phyloP scores from a whole-genome alignment of 106 monocot species.

The Dendrobium officinale region DNA sequence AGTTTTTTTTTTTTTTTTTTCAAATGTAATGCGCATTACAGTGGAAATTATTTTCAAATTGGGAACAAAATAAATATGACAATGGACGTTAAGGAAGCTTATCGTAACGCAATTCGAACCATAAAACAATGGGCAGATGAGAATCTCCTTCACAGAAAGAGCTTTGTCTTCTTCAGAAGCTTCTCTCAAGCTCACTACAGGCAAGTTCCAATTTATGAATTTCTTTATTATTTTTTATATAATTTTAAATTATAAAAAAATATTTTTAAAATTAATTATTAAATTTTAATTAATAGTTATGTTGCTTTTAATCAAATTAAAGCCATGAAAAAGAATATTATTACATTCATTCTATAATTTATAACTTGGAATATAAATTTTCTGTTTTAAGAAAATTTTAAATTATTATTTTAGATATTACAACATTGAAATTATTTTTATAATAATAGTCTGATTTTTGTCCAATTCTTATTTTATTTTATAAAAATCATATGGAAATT shows the following conservation, averaged over 20 bases:
- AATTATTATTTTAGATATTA: no score
- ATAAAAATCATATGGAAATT: no score
- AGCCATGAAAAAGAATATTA: no score
- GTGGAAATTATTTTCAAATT: slow-evolving; percentile 69
- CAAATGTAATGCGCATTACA: neutral
- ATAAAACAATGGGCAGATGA: slow-evolving; percentile 37
- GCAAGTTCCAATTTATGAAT: slow-evolving; percentile 10
- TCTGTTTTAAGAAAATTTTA: no score
- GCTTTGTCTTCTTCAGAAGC: slow-evolving; percentile 57
- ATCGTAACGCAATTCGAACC: slow-evolving; percentile 33
- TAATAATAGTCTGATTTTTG: no score
- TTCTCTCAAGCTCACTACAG: slow-evolving; percentile 68
- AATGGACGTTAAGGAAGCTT: slow-evolving; percentile 67
- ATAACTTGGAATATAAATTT: no score
- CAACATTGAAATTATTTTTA: no score
- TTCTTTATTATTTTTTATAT: neutral
- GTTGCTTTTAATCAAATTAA: no score
- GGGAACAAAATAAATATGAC: slow-evolving; percentile 39
- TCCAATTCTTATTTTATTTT: no score
- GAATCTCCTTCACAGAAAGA: slow-evolving; percentile 25
- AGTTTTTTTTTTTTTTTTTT: neutral
- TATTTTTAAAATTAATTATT: no score
- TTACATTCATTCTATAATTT: no score
- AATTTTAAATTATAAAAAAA: neutral
- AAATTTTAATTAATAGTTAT: no score